These are phyloP conservation scores for Cystobasidium slooffiae DNA, from an alignment of 1,284 basidiomycete genomes.

Conservation along the genomic window DNA sequence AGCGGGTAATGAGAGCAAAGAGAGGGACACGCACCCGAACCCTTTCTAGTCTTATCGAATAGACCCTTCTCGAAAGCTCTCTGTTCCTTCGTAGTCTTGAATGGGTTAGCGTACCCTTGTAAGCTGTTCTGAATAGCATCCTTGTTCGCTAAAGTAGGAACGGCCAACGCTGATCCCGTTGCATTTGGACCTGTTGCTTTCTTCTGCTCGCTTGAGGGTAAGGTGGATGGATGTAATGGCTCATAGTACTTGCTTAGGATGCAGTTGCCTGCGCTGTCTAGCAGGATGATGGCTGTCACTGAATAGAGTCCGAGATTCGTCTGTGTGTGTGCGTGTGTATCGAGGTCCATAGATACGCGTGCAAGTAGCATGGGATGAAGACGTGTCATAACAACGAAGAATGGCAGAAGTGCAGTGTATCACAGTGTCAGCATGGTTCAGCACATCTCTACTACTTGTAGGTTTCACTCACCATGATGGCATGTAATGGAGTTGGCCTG, in stretches of 20 bases:
- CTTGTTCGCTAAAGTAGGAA: slow-evolving; percentile 25
- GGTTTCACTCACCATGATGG: slow-evolving; percentile 10
- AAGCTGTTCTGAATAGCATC: slow-evolving; percentile 46
- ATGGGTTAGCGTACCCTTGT: slow-evolving; percentile 62
- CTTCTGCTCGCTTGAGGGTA: slow-evolving; percentile 48
- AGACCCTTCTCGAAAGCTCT: slow-evolving; percentile 92
- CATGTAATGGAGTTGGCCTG: slow-evolving; percentile 1
- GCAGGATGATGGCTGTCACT: slow-evolving; percentile 82
- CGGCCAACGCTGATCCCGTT: slow-evolving; percentile 40
- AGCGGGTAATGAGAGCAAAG: too few species aligned
- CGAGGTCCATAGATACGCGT: neutral
- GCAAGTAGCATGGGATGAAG: neutral
- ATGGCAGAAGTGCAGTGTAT: too few species aligned
- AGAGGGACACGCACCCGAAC: slow-evolving; percentile 76
- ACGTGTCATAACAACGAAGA: too few species aligned
- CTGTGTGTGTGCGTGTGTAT: slow-evolving; percentile 52
- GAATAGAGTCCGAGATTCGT: slow-evolving; percentile 84
- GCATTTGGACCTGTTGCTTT: slow-evolving; percentile 46
- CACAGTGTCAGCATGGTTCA: too few species aligned
- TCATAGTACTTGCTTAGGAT: slow-evolving; percentile 94
- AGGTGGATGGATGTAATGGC: slow-evolving; percentile 65
- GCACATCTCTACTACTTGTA: neutral
- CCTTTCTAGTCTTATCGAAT: slow-evolving; percentile 91
- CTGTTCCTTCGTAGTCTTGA: slow-evolving; percentile 84
- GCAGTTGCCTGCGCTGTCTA: slow-evolving; percentile 92